A percentile compares a stretch with the other conserved stretches of the same genome.
These are phyloP conservation scores for Phytophthora citrophthora DNA, from an alignment of 352 stramenopile species.

Conservation along the genomic window DNA sequence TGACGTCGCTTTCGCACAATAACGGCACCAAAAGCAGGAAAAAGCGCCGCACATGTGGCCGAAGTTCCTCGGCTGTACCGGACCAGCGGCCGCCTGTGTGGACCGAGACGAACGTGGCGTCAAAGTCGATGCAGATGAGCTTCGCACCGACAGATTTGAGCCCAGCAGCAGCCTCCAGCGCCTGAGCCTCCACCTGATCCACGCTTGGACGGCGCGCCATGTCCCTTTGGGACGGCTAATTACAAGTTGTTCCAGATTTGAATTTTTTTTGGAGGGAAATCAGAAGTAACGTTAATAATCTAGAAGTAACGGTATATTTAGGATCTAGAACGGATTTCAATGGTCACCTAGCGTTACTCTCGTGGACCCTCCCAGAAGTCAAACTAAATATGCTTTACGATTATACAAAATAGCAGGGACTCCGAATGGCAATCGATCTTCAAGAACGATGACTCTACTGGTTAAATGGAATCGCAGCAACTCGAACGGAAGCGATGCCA, in stretches of 20 bases:
- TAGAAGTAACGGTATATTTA: too few relatives aligned
- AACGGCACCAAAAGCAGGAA: conserved; percentile 69
- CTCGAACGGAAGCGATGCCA: background rate
- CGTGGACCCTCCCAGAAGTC: too few relatives aligned
- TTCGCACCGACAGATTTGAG: conserved; percentile 52
- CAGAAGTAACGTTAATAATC: too few relatives aligned
- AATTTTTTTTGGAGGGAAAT: conserved; percentile 34
- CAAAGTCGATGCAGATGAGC: conserved; percentile 88
- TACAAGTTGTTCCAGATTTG: conserved; percentile 7
- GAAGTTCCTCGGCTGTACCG: conserved; percentile 46
- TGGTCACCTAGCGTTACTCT: too few relatives aligned
- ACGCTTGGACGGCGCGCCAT: conserved; percentile 37
- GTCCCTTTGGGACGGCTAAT: background rate
- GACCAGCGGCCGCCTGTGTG: conserved; percentile 77
- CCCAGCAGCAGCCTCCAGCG: conserved; percentile 45
- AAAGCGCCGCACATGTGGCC: conserved; percentile 59
- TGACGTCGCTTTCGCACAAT: conserved; percentile 42
- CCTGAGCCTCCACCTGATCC: conserved; percentile 28
- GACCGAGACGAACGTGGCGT: conserved; percentile 79
- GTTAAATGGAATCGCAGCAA: too few relatives aligned
- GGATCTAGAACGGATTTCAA: too few relatives aligned
- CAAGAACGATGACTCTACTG: too few relatives aligned
- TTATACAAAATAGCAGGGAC: too few relatives aligned
- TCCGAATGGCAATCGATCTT: too few relatives aligned
- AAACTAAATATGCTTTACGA: too few relatives aligned